Percentiles rank a stretch among this genome's conserved stretches.
phyloP scores from a whole-genome alignment of 2,329 filamentous ascomycete species.

The Juglanconis oblonga region DNA sequence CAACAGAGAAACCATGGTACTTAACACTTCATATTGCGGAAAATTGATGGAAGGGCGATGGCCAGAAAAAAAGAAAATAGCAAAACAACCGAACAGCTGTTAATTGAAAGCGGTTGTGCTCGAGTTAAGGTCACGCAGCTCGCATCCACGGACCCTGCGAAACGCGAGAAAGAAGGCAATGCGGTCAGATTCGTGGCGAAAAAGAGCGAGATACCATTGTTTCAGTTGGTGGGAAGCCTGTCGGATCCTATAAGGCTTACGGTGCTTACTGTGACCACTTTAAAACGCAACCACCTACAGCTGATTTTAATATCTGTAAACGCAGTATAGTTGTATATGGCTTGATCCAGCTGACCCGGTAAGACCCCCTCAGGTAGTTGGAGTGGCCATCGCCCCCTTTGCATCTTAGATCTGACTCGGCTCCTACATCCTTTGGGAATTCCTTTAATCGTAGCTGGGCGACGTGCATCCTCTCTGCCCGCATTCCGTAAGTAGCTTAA shows the following conservation, averaged over 20 bases:
- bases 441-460: too few relatives aligned
- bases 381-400: too few relatives aligned
- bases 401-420: too few relatives aligned
- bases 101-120: not conserved
- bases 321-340: not conserved
- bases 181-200: not conserved
- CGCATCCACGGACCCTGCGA: not conserved
- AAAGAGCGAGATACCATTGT: not conserved
- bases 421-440: too few relatives aligned
- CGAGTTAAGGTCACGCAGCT: not conserved
- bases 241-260: not conserved
- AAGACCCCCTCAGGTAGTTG: too few relatives aligned
- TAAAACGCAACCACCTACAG: too few relatives aligned
- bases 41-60: not conserved
- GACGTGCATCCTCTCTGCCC: too few relatives aligned
- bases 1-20: constrained; percentile 1
- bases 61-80: not conserved
- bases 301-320: too few relatives aligned
- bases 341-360: too few relatives aligned
- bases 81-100: not conserved
- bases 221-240: not conserved
- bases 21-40: not conserved
- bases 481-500: too few relatives aligned
- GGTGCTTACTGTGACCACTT: not conserved
- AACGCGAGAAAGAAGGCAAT: not conserved